These are phyloP conservation scores for Zelopaecilomyces penicillatus DNA, from an alignment of 2,329 filamentous ascomycete genomes.

Conservation along the genomic window DNA sequence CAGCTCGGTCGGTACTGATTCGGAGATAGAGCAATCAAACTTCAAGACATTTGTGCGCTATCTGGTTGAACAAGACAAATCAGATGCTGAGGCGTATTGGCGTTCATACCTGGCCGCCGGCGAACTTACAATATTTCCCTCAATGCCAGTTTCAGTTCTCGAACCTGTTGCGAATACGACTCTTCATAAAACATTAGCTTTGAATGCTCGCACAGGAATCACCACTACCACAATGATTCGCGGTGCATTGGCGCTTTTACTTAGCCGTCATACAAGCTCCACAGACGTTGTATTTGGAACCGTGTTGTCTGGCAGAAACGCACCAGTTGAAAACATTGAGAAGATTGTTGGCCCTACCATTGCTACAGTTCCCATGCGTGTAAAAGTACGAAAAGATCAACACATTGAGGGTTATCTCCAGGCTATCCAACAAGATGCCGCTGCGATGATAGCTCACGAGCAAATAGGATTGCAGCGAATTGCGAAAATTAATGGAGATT, in stretches of 20 bases:
- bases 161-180: neutral
- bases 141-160: neutral
- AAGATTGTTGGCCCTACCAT: conserved; percentile 19
- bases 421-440: neutral
- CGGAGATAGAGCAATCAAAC: neutral
- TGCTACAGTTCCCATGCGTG: conserved; percentile 18
- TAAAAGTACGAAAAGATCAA: conserved; percentile 6
- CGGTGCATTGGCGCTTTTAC: conserved; percentile 6
- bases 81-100: neutral
- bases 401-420: neutral
- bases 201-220: neutral
- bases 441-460: neutral
- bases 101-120: neutral
- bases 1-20: neutral
- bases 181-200: neutral
- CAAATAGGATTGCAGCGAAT: conserved; percentile 1
- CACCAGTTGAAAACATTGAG: conserved; percentile 16
- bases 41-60: conserved; percentile 1
- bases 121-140: neutral
- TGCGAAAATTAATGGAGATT: neutral
- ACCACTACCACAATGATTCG: neutral
- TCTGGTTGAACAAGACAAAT: neutral
- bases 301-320: conserved; percentile 16
- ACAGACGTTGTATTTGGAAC: conserved; percentile 23
- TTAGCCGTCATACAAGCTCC: conserved; percentile 8